Evolutionary conservation across 768 basidiomycete species (phyloP).

Genomic region (Pisolithus albus): DNA sequence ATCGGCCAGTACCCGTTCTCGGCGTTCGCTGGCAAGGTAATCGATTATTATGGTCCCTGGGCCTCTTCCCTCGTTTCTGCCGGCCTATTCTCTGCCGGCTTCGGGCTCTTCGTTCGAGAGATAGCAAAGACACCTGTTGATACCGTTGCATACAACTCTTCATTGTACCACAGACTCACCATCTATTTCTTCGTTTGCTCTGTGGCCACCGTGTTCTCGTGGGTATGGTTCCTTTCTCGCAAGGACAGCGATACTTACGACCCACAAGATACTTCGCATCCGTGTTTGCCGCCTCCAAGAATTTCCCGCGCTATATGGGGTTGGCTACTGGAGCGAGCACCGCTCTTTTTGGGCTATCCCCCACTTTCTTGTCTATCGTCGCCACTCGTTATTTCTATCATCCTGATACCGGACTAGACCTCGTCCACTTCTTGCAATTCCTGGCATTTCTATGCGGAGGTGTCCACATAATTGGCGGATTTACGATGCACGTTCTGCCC

Average conservation of each 20-base stretch:
- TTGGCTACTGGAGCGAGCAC: conserved; percentile 59
- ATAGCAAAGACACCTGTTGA: conserved; percentile 41
- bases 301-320: conserved; percentile 59
- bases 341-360: conserved; percentile 78
- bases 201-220: conserved; percentile 70
- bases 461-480: conserved; percentile 49
- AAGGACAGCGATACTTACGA: background rate
- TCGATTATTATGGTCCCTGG: conserved; percentile 65
- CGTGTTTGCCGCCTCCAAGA: conserved; percentile 68
- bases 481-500: conserved; percentile 31
- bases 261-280: conserved; percentile 56
- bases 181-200: conserved; percentile 58
- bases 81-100: conserved; percentile 51
- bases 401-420: conserved; percentile 36
- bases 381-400: conserved; percentile 58
- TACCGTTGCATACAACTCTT: conserved; percentile 30
- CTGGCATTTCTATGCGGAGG: conserved; percentile 47
- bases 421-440: conserved; percentile 47
- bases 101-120: conserved; percentile 55
- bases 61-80: conserved; percentile 58
- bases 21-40: conserved; percentile 58
- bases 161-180: conserved; percentile 47
- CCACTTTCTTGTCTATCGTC: conserved; percentile 60
- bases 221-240: conserved; percentile 22
- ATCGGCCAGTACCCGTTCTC: conserved; percentile 76